Conservation (phyloP, 139 green algal genomes). For the Pseudopediastrum boryanum region DNA sequence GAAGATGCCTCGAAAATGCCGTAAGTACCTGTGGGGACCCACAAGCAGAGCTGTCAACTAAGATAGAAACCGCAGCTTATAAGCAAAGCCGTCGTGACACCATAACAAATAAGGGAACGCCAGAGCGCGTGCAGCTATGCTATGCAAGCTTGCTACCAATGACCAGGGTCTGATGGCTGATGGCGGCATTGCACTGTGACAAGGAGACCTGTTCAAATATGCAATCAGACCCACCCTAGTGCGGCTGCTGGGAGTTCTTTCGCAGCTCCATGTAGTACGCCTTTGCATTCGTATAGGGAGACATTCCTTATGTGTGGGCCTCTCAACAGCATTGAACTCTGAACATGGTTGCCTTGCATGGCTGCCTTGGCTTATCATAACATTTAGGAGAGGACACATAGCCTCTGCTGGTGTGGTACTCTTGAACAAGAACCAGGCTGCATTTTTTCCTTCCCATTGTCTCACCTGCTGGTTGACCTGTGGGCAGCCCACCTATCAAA, state of each 20-base stretch:
- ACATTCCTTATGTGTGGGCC: background rate
- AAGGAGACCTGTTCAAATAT: background rate
- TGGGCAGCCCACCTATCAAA: slow-evolving; percentile 40
- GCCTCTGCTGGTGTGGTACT: background rate
- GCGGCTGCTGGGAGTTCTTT: too few relatives aligned
- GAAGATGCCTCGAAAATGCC: slow-evolving; percentile 37
- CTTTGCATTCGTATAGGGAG: background rate
- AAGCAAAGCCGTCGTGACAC: background rate
- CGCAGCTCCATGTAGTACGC: too few relatives aligned
- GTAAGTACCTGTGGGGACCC: slow-evolving; percentile 1
- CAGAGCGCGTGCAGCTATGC: too few relatives aligned
- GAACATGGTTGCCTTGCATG: background rate
- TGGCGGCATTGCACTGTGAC: background rate
- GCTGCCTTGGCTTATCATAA: background rate
- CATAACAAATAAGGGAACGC: background rate
- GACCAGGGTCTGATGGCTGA: background rate
- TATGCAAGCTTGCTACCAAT: too few relatives aligned
- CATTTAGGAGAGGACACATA: background rate
- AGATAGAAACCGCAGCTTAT: background rate
- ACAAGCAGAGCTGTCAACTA: background rate
- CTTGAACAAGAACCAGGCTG: too few relatives aligned
- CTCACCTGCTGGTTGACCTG: slow-evolving; percentile 5
- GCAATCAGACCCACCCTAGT: too few relatives aligned
- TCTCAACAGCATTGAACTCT: background rate
- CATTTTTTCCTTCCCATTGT: too few relatives aligned